phyloP scores from a whole-genome alignment of 192 early-diverging fungal genomes.

The Gorgonomyces haynaldii region DNA sequence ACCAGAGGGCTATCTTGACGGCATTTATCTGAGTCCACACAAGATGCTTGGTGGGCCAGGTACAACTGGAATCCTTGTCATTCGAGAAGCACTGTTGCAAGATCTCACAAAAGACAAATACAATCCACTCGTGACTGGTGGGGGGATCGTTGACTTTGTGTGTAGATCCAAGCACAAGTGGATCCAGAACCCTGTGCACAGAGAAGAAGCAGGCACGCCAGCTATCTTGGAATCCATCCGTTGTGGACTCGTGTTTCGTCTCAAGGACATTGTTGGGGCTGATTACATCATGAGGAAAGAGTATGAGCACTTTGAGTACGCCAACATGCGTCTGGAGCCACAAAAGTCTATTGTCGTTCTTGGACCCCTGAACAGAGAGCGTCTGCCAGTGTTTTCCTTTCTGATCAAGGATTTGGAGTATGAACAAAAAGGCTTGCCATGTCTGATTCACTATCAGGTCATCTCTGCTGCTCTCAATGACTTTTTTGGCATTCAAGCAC shows the following conservation, averaged over 20 bases:
- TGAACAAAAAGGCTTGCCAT: neutral
- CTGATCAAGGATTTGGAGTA: neutral
- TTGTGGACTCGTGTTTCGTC: slow-evolving; percentile 22
- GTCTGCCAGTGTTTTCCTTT: neutral
- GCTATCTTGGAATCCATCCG: slow-evolving; percentile 29
- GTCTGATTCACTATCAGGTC: slow-evolving; percentile 20
- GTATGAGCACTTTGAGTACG: neutral
- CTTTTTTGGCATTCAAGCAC: slow-evolving; percentile 35
- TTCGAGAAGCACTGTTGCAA: neutral
- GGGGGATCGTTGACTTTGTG: slow-evolving; percentile 30
- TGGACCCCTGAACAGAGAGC: neutral
- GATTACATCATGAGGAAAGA: slow-evolving; percentile 1
- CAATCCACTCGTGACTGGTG: slow-evolving; percentile 23
- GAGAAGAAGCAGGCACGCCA: slow-evolving; percentile 36
- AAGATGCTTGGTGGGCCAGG: slow-evolving; percentile 35
- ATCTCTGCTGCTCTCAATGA: slow-evolving; percentile 29
- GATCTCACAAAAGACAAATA: neutral
- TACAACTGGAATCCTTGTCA: slow-evolving; percentile 24
- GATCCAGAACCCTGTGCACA: slow-evolving; percentile 8
- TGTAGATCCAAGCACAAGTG: slow-evolving; percentile 13
- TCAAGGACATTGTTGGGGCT: slow-evolving; percentile 15
- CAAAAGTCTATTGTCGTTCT: neutral
- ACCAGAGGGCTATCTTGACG: slow-evolving; percentile 10
- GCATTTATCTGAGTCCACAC: slow-evolving; percentile 29
- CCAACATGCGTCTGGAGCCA: neutral